Evolutionary conservation across 1,284 basidiomycete species (phyloP).

Genomic region (Ustilago tritici): DNA sequence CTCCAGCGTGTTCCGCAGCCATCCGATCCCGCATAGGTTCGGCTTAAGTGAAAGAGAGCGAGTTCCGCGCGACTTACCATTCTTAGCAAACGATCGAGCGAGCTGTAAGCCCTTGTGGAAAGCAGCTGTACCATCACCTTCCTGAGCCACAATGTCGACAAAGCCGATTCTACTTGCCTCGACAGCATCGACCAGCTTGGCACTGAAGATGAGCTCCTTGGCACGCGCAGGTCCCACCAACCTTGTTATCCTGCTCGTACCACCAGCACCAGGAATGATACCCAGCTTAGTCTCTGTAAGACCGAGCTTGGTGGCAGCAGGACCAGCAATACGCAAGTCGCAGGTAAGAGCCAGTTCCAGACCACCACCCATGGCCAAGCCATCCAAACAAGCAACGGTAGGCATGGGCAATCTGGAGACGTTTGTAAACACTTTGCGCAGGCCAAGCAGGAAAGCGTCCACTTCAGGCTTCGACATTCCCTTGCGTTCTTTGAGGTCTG

Average conservation of each 20-base stretch:
- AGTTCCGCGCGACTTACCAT: slow-evolving; percentile 74
- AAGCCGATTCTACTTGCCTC: slow-evolving; percentile 84
- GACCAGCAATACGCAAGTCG: slow-evolving; percentile 84
- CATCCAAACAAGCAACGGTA: slow-evolving; percentile 91
- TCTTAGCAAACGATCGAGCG: slow-evolving; percentile 70
- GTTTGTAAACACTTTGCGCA: slow-evolving; percentile 79
- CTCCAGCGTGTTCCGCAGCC: slow-evolving; percentile 5
- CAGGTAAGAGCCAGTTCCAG: slow-evolving; percentile 87
- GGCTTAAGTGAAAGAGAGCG: background rate
- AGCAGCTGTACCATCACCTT: slow-evolving; percentile 18
- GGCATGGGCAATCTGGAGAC: slow-evolving; percentile 86
- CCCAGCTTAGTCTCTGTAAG: slow-evolving; percentile 86
- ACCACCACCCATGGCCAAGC: slow-evolving; percentile 90
- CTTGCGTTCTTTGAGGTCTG: slow-evolving; percentile 86
- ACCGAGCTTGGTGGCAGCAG: slow-evolving; percentile 80
- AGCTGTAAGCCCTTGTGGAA: slow-evolving; percentile 41
- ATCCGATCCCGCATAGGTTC: background rate
- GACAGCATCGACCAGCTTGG: slow-evolving; percentile 75
- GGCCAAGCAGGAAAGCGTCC: slow-evolving; percentile 80
- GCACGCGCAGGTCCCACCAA: slow-evolving; percentile 84
- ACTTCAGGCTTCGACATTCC: slow-evolving; percentile 77
- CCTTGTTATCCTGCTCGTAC: slow-evolving; percentile 84
- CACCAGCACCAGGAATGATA: slow-evolving; percentile 82
- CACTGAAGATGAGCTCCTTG: slow-evolving; percentile 88
- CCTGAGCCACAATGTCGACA: slow-evolving; percentile 80